Conservation (phyloP, 83 land plant genomes). For the Picea mariana region DNA sequence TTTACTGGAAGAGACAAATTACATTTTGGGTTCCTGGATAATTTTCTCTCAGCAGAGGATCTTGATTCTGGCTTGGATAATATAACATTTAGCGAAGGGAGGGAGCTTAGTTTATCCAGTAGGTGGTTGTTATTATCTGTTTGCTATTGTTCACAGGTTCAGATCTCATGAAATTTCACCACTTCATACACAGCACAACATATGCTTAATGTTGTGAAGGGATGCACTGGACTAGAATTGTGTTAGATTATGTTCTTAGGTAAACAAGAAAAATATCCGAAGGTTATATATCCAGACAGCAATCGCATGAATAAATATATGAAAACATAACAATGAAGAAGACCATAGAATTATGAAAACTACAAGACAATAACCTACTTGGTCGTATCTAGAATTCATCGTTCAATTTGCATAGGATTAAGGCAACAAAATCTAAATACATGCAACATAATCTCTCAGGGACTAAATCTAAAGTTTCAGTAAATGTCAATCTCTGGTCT, state of each 20-base stretch:
- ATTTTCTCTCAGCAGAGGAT: neutral
- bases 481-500: neutral
- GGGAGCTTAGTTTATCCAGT: neutral
- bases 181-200: too few species aligned
- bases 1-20: neutral
- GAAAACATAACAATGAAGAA: neutral
- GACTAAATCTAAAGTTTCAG: neutral
- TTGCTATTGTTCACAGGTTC: neutral
- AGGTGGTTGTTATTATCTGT: neutral
- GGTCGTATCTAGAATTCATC: too few species aligned
- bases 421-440: neutral
- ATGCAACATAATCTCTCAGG: neutral
- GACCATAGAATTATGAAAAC: neutral
- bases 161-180: too few species aligned
- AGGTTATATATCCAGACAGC: neutral
- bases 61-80: constrained; percentile 1
- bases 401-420: neutral
- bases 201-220: too few species aligned
- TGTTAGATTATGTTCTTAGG: neutral
- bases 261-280: neutral
- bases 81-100: neutral
- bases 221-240: neutral
- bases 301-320: neutral
- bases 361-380: too few species aligned
- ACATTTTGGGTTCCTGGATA: neutral